Evolutionary conservation across 768 basidiomycete genomes (phyloP).

Genomic region (Tricholoma terreum): DNA sequence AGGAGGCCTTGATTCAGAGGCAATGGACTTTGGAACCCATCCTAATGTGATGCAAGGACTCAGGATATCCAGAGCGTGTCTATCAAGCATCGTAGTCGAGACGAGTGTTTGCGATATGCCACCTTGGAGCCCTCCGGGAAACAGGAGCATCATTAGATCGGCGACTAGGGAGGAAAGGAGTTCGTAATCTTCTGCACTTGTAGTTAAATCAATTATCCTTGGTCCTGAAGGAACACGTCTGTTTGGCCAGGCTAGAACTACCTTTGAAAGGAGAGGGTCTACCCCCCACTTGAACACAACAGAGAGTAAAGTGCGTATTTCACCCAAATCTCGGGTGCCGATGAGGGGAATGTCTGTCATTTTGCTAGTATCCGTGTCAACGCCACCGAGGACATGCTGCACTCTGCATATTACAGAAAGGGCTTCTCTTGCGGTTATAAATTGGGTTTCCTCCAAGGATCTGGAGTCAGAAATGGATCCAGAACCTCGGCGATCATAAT

Average conservation of each 20-base stretch:
- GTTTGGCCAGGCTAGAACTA: slow-evolving; percentile 39
- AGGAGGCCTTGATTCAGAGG: slow-evolving; percentile 34
- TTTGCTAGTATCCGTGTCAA: slow-evolving; percentile 11
- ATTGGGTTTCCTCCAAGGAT: slow-evolving; percentile 42
- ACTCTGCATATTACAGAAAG: slow-evolving; percentile 46
- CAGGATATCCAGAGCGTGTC: slow-evolving; percentile 57
- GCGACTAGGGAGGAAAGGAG: slow-evolving; percentile 41
- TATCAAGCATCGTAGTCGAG: slow-evolving; percentile 52
- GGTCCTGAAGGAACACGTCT: slow-evolving; percentile 18
- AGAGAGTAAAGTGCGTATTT: slow-evolving; percentile 61
- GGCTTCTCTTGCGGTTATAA: slow-evolving; percentile 54
- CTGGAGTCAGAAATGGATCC: slow-evolving; percentile 11
- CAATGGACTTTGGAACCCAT: slow-evolving; percentile 63
- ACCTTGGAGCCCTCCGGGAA: slow-evolving; percentile 50
- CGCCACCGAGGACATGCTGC: slow-evolving; percentile 39
- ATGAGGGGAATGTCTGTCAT: slow-evolving; percentile 34
- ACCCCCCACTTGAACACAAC: slow-evolving; percentile 73
- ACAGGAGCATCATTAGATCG: slow-evolving; percentile 47
- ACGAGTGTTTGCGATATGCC: slow-evolving; percentile 57
- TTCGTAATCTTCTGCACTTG: slow-evolving; percentile 39
- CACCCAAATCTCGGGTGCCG: slow-evolving; percentile 64
- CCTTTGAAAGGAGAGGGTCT: slow-evolving; percentile 46
- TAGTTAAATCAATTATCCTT: slow-evolving; percentile 44
- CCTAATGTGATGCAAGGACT: slow-evolving; percentile 61
- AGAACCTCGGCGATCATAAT: slow-evolving; percentile 30